These are phyloP conservation scores for Neurospora sp. DNA, from an alignment of 495 filamentous ascomycete genomes.

Conservation along the genomic window DNA sequence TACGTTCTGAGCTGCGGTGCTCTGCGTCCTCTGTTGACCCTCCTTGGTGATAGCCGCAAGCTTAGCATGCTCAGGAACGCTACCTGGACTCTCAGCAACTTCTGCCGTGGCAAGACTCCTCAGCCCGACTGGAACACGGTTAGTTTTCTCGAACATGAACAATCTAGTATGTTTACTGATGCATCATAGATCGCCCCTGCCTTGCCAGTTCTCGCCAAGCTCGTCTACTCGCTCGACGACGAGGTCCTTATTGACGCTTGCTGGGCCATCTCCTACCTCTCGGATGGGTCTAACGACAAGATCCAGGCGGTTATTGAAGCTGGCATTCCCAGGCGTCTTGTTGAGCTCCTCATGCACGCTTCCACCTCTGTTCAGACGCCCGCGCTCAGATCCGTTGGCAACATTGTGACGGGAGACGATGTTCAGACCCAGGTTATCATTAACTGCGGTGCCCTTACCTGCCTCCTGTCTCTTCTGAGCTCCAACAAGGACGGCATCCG, in stretches of 20 bases:
- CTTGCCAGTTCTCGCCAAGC: constrained; percentile 91
- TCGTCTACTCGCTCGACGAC: constrained; percentile 97
- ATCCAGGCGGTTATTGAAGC: constrained; percentile 99
- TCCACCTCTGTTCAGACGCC: constrained; percentile 98
- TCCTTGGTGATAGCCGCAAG: constrained; percentile 96
- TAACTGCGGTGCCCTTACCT: constrained; percentile 90
- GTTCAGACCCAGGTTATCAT: constrained; percentile 99
- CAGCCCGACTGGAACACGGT: constrained; percentile 98
- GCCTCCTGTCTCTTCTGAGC: constrained; percentile 82
- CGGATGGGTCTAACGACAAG: constrained; percentile 98
- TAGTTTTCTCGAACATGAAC: constrained; percentile 26
- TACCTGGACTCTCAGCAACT: constrained; percentile 99
- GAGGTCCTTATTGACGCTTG: constrained; percentile 98
- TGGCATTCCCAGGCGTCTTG: constrained; percentile 91
- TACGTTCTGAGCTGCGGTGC: constrained; percentile 87
- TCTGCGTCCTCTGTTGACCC: constrained; percentile 73
- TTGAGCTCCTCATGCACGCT: constrained; percentile 97
- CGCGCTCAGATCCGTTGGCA: constrained; percentile 92
- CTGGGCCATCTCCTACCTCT: constrained; percentile 99
- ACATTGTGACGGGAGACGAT: constrained; percentile 98
- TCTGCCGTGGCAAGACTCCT: constrained; percentile 98
- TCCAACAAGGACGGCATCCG: constrained; percentile 98
- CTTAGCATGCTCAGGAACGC: constrained; percentile 98
- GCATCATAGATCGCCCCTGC: constrained; percentile 77
- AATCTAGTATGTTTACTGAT: constrained; percentile 10